Evolutionary conservation across 2,329 filamentous ascomycete genomes (phyloP).

Genomic region (Alternaria conjuncta): DNA sequence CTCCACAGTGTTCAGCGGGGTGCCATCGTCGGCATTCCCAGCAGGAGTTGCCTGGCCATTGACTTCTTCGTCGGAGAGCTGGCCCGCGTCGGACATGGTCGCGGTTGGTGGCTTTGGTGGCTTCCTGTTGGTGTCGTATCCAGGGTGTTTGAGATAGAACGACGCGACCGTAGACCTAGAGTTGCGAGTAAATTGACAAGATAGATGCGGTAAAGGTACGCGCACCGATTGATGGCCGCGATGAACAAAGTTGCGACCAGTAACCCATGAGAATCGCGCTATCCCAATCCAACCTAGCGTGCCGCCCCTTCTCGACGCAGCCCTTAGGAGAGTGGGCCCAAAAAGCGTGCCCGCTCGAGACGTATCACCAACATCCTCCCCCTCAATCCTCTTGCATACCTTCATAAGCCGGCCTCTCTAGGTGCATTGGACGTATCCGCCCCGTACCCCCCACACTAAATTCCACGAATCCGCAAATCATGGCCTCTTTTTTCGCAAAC

Average conservation of each 20-base stretch:
- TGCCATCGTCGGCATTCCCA: constrained; percentile 37
- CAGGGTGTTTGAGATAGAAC: no score
- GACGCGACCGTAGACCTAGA: background rate
- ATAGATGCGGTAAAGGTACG: constrained; percentile 6
- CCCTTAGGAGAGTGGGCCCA: constrained; percentile 27
- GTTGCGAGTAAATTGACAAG: background rate
- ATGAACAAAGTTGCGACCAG: constrained; percentile 34
- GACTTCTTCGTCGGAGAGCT: constrained; percentile 46
- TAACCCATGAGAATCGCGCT: constrained; percentile 28
- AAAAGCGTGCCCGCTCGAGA: constrained; percentile 37
- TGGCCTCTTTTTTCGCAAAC: constrained; percentile 53
- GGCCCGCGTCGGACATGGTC: constrained; percentile 48
- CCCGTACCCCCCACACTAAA: constrained; percentile 12
- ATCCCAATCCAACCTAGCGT: constrained; percentile 29
- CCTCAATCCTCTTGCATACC: constrained; percentile 31
- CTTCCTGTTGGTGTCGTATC: background rate
- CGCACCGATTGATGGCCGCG: constrained; percentile 2
- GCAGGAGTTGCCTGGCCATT: constrained; percentile 40
- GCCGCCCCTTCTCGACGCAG: constrained; percentile 39
- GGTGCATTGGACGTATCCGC: constrained; percentile 14
- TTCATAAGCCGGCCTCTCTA: constrained; percentile 23
- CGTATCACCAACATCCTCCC: constrained; percentile 40
- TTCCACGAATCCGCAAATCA: constrained; percentile 24
- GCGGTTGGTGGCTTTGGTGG: constrained; percentile 3
- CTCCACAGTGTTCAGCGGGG: constrained; percentile 41